Base-by-base conservation (phyloP, 2,329 filamentous ascomycete species). In the Phialemonium atrogriseum region DNA sequence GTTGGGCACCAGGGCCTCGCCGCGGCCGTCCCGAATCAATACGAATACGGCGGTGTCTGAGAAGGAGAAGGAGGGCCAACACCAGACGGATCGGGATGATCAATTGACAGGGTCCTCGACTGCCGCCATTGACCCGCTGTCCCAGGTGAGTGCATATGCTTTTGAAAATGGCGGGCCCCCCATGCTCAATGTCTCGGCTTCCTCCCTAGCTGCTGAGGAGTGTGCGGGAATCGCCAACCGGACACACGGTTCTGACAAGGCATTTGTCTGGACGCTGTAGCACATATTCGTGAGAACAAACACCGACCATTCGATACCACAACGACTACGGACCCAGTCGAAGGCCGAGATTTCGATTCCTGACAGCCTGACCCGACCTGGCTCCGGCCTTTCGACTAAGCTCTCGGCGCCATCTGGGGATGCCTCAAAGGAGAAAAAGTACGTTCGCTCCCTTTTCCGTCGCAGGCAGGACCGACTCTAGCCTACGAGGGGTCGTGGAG, bases 231-330 rank as follows among this genome's bases (percentile, higher is more conserved):
- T n/a, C n/a, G n/a, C n/a, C n/a, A n/a, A n/a, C n/a, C n/a, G n/a
- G n/a, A n/a, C 15, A 25, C 24, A 25, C 11, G 23, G 20, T 22
- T 27, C 33, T 35, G 22, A 35, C 33, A 16, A 10, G 14, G 7
- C n/a, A n/a, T 22, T 5, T n/a, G 12, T 5, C 11, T 5, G 10
- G 12, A n/a, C 22, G 20, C 22, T 21, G 7, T 36, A 75, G 71
- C 73, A 78, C 46, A 79, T 79, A 27, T 62, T 83, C 32, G 68
- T 77, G 48, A 73, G 80, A 44, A 82, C 78, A 33, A 80, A 76
- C 47, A 80, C 77, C 24, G 67, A 74, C 34, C 66, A 64, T 32
- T 67, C 72, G 7, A 69, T 76, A 32, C 63, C 72, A 8, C 64
- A 72, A 32, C 68, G 69, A 38, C 54, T 79, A 17, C 68, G 73